Conservation (phyloP, 2,329 filamentous ascomycete genomes). For the Cercospora sp. region DNA sequence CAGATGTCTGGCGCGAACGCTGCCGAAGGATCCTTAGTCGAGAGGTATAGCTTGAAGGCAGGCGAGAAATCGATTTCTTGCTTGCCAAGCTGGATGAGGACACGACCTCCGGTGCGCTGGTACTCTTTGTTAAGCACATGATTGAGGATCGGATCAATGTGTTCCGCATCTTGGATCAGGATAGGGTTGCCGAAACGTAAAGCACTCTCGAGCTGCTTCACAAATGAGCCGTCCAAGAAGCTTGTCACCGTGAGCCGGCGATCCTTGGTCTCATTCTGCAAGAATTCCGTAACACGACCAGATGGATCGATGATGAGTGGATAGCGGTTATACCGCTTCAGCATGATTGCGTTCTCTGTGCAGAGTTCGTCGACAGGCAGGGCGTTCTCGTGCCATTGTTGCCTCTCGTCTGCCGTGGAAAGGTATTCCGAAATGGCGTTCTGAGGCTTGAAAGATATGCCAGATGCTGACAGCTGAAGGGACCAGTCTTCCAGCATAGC, state of each 20-base stretch:
- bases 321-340: conserved; percentile 97
- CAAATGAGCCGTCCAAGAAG: conserved; percentile 96
- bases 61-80: conserved; percentile 99
- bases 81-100: conserved; percentile 95
- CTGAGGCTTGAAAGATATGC: conserved; percentile 86
- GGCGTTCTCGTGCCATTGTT: conserved; percentile 92
- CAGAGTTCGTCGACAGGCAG: conserved; percentile 95
- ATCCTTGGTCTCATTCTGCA: conserved; percentile 92
- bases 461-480: conserved; percentile 88
- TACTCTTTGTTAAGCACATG: conserved; percentile 99
- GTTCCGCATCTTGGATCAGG: conserved; percentile 95
- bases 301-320: conserved; percentile 98
- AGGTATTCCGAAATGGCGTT: conserved; percentile 96
- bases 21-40: conserved; percentile 92
- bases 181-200: conserved; percentile 98
- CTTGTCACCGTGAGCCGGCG: conserved; percentile 93
- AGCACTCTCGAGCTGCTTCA: conserved; percentile 95
- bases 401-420: conserved; percentile 90
- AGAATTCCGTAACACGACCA: conserved; percentile 88
- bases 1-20: conserved; percentile 95
- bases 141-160: conserved; percentile 94
- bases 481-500: conserved; percentile 98
- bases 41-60: conserved; percentile 91
- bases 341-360: conserved; percentile 96
- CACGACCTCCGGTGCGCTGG: conserved; percentile 95